phyloP scores from a whole-genome alignment of 805 yeast species.

The Sugiyamaella chiloensis region DNA sequence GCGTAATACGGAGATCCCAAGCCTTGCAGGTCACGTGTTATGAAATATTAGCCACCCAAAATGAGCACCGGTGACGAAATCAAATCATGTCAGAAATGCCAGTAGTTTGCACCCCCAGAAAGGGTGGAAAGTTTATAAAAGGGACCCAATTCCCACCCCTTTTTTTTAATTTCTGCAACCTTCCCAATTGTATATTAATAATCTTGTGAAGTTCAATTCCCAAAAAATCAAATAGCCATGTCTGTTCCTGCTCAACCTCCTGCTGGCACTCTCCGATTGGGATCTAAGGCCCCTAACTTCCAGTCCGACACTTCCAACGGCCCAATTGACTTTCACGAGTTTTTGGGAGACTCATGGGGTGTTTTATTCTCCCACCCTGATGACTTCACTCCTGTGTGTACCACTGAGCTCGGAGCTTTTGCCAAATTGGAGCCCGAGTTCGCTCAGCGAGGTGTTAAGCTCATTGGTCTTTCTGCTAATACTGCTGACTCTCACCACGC shows the following conservation, averaged over 20 bases:
- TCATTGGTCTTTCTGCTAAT: conserved; percentile 89
- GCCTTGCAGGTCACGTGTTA: conserved; percentile 5
- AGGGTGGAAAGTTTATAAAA: no score
- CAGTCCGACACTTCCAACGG: conserved; percentile 81
- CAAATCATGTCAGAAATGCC: not conserved
- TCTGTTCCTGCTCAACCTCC: conserved; percentile 26
- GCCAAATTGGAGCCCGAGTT: conserved; percentile 90
- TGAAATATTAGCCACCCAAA: not conserved
- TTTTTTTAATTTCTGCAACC: no score
- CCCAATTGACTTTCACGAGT: conserved; percentile 80
- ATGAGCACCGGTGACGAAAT: not conserved
- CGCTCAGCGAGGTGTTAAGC: conserved; percentile 70
- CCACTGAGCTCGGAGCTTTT: conserved; percentile 94
- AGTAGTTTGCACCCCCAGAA: conserved; percentile 1
- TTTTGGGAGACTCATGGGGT: conserved; percentile 81
- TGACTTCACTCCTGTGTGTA: conserved; percentile 95
- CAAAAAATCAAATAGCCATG: conserved; percentile 16
- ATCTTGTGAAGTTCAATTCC: not conserved
- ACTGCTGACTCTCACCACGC: conserved; percentile 75
- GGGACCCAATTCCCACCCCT: not conserved
- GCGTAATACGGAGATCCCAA: no score
- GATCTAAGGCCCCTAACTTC: conserved; percentile 87
- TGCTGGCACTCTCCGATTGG: conserved; percentile 57
- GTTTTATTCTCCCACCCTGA: conserved; percentile 93
- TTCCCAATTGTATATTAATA: no score